These are phyloP conservation scores for Debaryomyces udenii DNA, from an alignment of 1,139 yeast species.

Conservation along the genomic window DNA sequence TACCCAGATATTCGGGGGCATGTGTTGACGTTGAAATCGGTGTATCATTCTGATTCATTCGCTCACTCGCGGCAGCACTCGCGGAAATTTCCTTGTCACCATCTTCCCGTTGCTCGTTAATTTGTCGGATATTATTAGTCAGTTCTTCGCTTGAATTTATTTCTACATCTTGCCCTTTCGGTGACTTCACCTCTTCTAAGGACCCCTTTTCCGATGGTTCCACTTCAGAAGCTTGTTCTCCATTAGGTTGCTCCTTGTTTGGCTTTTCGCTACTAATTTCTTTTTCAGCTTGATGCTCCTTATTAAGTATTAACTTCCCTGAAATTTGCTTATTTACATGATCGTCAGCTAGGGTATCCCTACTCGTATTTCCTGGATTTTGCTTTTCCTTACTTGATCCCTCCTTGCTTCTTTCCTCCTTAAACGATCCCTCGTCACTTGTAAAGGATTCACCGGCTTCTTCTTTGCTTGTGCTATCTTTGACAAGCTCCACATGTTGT, in stretches of 20 bases:
- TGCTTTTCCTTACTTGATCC: constrained; percentile 4
- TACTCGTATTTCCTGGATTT: no score
- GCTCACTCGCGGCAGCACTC: background rate
- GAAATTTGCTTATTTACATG: no score
- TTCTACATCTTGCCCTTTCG: no score
- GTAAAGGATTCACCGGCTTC: background rate
- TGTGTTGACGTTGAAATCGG: no score
- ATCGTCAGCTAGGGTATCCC: no score
- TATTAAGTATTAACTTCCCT: background rate
- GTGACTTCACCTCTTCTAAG: no score
- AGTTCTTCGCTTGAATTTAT: no score
- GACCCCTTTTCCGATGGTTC: no score
- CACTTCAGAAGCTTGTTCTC: background rate
- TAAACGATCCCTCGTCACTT: constrained; percentile 1
- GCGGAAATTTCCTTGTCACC: background rate
- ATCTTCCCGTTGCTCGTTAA: no score
- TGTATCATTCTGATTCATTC: no score
- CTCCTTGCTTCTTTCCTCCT: constrained; percentile 1
- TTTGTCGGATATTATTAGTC: no score
- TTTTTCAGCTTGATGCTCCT: background rate
- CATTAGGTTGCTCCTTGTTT: background rate
- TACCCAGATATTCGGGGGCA: no score
- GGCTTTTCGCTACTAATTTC: constrained; percentile 8
- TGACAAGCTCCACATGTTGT: background rate
- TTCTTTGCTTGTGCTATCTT: background rate